Conservation (phyloP, 2,329 filamentous ascomycete species). For the Colletotrichum brevisporum region DNA sequence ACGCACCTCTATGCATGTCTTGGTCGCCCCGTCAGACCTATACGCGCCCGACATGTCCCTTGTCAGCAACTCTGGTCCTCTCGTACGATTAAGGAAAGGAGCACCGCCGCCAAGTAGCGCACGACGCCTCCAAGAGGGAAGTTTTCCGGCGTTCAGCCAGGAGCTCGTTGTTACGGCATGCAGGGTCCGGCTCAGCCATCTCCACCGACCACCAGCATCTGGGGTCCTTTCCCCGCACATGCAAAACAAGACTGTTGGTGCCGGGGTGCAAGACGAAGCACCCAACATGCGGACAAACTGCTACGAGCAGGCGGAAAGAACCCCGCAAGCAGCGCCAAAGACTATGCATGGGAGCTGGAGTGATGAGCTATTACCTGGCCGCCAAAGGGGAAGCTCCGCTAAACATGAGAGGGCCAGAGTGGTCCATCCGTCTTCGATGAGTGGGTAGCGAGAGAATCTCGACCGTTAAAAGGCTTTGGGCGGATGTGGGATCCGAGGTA, state of each 20-base stretch:
- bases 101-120: conserved; percentile 4
- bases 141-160: background rate
- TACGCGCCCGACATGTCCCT: background rate
- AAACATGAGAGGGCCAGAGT: no score
- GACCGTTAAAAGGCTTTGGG: no score
- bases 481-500: no score
- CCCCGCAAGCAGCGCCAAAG: background rate
- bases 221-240: conserved; percentile 9
- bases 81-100: background rate
- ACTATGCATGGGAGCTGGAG: background rate
- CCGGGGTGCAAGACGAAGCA: background rate
- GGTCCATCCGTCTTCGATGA: no score
- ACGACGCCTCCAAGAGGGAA: conserved; percentile 1
- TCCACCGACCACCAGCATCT: background rate
- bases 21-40: background rate
- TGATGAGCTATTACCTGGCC: no score
- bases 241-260: conserved; percentile 17
- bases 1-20: no score
- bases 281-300: background rate
- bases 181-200: background rate
- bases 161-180: background rate
- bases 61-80: background rate
- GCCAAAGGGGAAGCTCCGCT: no score
- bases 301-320: background rate
- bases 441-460: no score